Evolutionary conservation across 73 alveolate species (phyloP).

Genomic region (Breviolum minutum): DNA sequence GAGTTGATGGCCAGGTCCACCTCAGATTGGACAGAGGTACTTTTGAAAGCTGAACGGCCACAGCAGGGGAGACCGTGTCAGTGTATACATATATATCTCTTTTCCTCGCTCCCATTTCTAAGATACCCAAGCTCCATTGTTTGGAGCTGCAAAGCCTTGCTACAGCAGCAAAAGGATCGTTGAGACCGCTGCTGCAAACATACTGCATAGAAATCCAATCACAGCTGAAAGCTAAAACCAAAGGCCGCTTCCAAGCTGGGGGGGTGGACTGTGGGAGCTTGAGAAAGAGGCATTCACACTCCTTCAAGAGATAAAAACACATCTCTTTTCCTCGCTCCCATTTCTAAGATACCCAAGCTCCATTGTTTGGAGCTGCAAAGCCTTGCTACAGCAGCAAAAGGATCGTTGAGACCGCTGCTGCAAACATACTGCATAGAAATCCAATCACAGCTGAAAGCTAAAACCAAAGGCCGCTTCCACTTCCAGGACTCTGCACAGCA

Average conservation of each 20-base stretch:
- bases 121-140: neutral
- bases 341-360: neutral
- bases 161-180: neutral
- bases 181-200: too few relatives aligned
- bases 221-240: too few relatives aligned
- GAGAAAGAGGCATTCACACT: neutral
- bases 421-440: too few relatives aligned
- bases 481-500: neutral
- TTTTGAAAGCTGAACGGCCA: neutral
- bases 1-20: conserved; percentile 81
- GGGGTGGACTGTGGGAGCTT: neutral
- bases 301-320: too few relatives aligned
- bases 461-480: neutral
- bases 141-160: neutral
- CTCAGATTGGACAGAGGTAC: neutral
- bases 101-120: neutral
- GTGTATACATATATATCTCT: too few relatives aligned
- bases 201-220: too few relatives aligned
- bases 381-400: neutral
- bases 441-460: too few relatives aligned
- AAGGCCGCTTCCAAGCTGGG: neutral
- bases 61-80: neutral
- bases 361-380: neutral
- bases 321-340: neutral
- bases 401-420: too few relatives aligned